A percentile compares a stretch with the other conserved stretches of the same genome.
Evolutionary conservation across 2,329 filamentous ascomycete genomes (phyloP).

Genomic region (Trichoderma harzianum): DNA sequence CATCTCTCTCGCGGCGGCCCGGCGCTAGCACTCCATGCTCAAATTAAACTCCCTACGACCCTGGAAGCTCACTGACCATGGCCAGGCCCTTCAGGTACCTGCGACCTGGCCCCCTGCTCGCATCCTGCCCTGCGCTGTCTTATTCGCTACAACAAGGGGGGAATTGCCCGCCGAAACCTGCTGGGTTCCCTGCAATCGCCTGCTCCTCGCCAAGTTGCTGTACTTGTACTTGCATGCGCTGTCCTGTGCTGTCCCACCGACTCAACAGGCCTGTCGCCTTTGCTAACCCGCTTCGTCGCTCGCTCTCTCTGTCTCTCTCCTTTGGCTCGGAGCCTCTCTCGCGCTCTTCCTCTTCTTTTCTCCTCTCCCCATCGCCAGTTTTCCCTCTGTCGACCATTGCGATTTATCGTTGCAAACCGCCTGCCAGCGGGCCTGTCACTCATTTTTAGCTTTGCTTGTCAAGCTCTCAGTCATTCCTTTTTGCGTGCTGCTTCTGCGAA

Average conservation of each 20-base stretch:
- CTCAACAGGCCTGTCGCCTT: not conserved
- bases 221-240: slow-evolving; percentile 1
- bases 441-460: slow-evolving; percentile 31
- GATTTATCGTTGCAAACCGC: slow-evolving; percentile 32
- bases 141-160: slow-evolving; percentile 20
- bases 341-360: slow-evolving; percentile 22
- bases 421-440: slow-evolving; percentile 58
- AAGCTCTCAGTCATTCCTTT: slow-evolving; percentile 40
- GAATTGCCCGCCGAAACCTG: slow-evolving; percentile 7
- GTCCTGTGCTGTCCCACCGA: slow-evolving; percentile 3
- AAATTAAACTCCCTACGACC: slow-evolving; percentile 17
- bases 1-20: slow-evolving; percentile 7
- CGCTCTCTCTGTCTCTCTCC: not conserved
- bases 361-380: slow-evolving; percentile 33
- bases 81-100: not conserved
- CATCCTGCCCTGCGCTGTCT: slow-evolving; percentile 19
- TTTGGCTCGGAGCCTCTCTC: slow-evolving; percentile 8
- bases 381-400: slow-evolving; percentile 35
- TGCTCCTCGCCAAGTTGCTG: not conserved
- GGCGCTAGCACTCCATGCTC: slow-evolving; percentile 13
- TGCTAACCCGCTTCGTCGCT: slow-evolving; percentile 13
- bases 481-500: slow-evolving; percentile 17
- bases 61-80: slow-evolving; percentile 3
- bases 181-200: slow-evolving; percentile 9
- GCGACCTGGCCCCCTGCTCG: not conserved